Percentiles rank a stretch among this genome's conserved stretches.
phyloP scores from a whole-genome alignment of 257 asterid species.

The Asclepias syriaca region DNA sequence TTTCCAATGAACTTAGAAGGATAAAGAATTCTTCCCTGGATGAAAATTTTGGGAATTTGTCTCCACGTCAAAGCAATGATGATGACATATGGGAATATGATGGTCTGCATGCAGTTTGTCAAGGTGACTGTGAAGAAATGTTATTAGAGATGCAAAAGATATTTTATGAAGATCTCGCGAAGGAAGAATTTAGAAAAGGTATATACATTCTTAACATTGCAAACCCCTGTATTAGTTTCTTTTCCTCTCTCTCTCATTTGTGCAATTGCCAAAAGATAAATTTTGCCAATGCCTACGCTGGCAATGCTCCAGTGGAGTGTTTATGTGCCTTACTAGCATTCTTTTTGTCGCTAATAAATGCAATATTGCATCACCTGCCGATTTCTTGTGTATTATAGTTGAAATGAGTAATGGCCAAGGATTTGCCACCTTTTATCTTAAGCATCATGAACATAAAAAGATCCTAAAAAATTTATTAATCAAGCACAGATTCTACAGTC shows the following conservation, averaged over 20 bases:
- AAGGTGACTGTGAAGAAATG: constrained; percentile 83
- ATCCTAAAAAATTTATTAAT: neutral
- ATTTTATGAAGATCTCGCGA: constrained; percentile 75
- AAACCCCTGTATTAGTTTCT: neutral
- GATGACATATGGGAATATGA: constrained; percentile 91
- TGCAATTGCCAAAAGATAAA: neutral
- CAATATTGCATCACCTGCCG: neutral
- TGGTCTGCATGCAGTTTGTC: constrained; percentile 58
- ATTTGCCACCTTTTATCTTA: neutral
- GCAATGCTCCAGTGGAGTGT: neutral
- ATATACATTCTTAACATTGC: neutral
- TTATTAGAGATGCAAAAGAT: constrained; percentile 80
- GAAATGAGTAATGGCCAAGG: neutral
- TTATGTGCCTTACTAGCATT: neutral
- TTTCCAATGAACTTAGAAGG: constrained; percentile 70
- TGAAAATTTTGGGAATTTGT: constrained; percentile 23
- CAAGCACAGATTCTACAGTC: neutral
- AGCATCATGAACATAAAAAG: neutral
- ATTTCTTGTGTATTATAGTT: neutral
- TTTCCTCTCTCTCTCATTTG: neutral
- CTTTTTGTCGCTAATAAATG: neutral
- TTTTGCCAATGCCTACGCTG: neutral
- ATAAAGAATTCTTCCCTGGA: constrained; percentile 41
- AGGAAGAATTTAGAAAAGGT: constrained; percentile 49
- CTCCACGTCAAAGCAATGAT: constrained; percentile 26